Base-by-base conservation (phyloP, 352 stramenopile species). In the Phytophthora europaea region DNA sequence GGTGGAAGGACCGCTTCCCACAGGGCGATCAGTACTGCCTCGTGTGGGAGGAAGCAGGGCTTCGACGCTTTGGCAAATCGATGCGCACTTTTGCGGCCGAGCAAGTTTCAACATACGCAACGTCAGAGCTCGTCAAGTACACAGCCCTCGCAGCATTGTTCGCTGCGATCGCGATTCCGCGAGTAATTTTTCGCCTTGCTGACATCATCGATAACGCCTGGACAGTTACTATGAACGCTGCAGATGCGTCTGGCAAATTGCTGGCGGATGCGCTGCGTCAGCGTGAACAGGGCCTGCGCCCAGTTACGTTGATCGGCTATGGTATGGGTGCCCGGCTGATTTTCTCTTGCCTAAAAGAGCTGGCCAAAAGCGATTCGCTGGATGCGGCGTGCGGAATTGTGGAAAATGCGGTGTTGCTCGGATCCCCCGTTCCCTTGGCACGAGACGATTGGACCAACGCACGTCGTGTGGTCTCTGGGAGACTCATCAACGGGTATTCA, bases 401-500 rank as follows among this genome's bases (percentile, higher is more conserved):
- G 5, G 93, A 98, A 45, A 96, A 97, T 60, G 93, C 86, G 4
- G 89, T 98, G 33, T 48, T 98, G 2, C 82, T 98, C 7, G 94
- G 94, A 6, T 86, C 92, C 2, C 89, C 93, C 0, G 80, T 98
- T 0, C 82, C 86, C 0, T 79, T 87, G 10, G 72, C 75, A 0
- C 60, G 57, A 1, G 74, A 87, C 3, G 88, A 96, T 22, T 98
- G 93, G 93, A 67, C 77, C 20, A 85, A 78, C 34, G 90, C 84
- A 6, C 76, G 89, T 6, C 63, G 80, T 57, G 73, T 98, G 15
- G 91, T 98, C 4, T 89, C 93, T 4, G 91, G 92, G 2, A 81
- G 94, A 26, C 66, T 98, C 0, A 94, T 98, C 72, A 98, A 98
- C 70, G 92, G 92, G 18, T 98, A 94, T 72, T 96, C 84, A 0